Evolutionary conservation across 192 early-diverging fungal genomes (phyloP), one percentile per base, ranked within the genome.

Genomic region (Jimgerdemannia lactiflua): DNA sequence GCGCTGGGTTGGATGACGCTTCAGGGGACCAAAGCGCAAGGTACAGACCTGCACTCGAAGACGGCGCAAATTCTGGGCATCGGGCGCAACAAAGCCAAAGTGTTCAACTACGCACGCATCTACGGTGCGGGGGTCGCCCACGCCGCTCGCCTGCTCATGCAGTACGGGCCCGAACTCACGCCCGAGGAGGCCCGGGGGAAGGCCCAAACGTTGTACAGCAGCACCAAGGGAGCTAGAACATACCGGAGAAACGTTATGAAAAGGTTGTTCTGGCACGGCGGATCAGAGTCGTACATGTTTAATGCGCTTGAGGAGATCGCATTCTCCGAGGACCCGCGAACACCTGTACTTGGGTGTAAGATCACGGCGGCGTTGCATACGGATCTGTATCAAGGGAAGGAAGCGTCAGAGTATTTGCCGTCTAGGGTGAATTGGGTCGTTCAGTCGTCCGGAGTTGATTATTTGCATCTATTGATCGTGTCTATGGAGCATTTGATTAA

Each of bases 1-100:
- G 95, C 98, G 1, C 83, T 99, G 42, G 96, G 98, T 3, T 99
- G 96, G 91, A 98, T 99, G 98, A 99, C 95, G 3, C 81, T 99
- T 54, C 96, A 99, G 79, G 98, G 98, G 0, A 94, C 89, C 3
- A 99, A 99, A 84, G 71, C 89, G 0, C 89, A 87, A 7, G 92
- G 90, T 14, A 97, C 98, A 0, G 98, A 99, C 82, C 74, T 98
- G 69, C 98, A 99, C 77, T 97, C 96, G 2, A 92, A 92, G 73
- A 97, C 98, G 0, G 98, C 95, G 0, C 78, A 85, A 17, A 95
- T 99, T 73, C 73, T 97, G 71, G 93, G 92, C 18, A 97, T 98
- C 78, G 87, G 85, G 43, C 88, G 98, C 40, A 93, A 96, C 74
- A 86, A 91, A 64, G 95, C 98, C 70, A 99, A 99, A 80, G 83